Conservation (phyloP, 139 green algal species). For the Chlamydomonas sp. region DNA sequence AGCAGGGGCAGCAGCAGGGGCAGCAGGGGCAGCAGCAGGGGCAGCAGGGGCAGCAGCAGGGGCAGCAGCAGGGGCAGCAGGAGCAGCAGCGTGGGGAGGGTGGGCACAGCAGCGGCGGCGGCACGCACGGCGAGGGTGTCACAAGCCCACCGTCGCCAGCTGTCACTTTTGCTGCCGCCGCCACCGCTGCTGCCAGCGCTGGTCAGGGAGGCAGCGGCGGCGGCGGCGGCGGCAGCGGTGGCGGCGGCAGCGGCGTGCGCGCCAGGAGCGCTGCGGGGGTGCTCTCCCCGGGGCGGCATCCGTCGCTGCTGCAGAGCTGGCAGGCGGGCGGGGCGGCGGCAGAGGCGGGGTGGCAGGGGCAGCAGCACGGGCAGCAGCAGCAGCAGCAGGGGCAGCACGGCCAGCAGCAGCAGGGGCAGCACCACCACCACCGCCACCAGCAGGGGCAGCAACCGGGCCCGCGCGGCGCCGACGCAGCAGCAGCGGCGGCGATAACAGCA, state of each 20-base stretch:
- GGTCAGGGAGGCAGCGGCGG: conserved; percentile 11
- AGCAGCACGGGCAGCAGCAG: conserved; percentile 7
- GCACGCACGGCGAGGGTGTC: not conserved
- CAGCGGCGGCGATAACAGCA: not conserved
- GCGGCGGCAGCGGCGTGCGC: conserved; percentile 4
- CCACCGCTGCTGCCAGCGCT: not conserved
- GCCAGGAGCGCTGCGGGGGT: conserved; percentile 10
- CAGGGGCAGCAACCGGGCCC: not conserved
- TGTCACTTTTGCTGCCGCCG: not conserved
- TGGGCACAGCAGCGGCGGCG: not conserved
- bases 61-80: conserved; percentile 1
- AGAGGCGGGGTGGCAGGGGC: conserved; percentile 3
- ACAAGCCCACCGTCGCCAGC: not conserved
- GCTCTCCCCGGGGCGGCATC: too few relatives aligned
- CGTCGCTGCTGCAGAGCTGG: too few relatives aligned
- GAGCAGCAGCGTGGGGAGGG: not conserved
- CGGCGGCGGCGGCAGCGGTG: not conserved
- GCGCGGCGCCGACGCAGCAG: not conserved
- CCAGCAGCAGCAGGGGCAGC: conserved; percentile 6
- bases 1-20: not conserved
- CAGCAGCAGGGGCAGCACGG: not conserved
- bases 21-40: not conserved
- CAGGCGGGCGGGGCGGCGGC: not conserved
- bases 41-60: too few relatives aligned
- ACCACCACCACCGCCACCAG: conserved; percentile 9